Evolutionary conservation across 2,329 filamentous ascomycete species (phyloP).

Genomic region (Fusarium brevicatenulatum): DNA sequence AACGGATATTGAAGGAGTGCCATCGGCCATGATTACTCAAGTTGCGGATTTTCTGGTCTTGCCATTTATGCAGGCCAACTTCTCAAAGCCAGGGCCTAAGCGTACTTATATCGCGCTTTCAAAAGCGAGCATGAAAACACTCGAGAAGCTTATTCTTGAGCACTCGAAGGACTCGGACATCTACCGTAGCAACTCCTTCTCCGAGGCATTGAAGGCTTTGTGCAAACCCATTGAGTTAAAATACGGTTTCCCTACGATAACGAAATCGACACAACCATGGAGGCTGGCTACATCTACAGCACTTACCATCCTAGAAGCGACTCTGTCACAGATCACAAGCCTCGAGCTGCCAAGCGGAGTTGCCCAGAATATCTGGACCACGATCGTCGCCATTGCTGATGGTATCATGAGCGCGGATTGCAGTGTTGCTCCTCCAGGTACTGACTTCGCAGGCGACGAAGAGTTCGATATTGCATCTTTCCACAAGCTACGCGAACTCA

Average conservation of each 20-base stretch:
- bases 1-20: conserved; percentile 71
- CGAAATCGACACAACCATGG: conserved; percentile 80
- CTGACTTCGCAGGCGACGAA: conserved; percentile 74
- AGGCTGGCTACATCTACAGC: conserved; percentile 78
- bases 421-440: conserved; percentile 54
- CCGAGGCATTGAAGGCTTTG: conserved; percentile 73
- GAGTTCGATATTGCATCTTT: conserved; percentile 84
- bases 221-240: conserved; percentile 78
- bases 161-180: conserved; percentile 73
- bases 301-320: conserved; percentile 73
- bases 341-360: conserved; percentile 57
- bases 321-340: conserved; percentile 68
- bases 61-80: conserved; percentile 64
- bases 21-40: conserved; percentile 74
- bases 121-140: conserved; percentile 79
- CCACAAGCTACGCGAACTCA: conserved; percentile 71
- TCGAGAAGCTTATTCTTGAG: conserved; percentile 68
- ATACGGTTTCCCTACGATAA: conserved; percentile 78
- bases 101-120: conserved; percentile 92
- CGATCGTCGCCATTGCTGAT: conserved; percentile 71
- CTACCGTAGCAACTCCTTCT: conserved; percentile 74
- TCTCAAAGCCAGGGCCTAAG: conserved; percentile 55
- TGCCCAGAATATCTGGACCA: conserved; percentile 73
- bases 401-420: conserved; percentile 77
- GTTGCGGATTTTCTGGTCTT: conserved; percentile 77